A percentile compares a stretch with the other conserved stretches of the same genome.
These are phyloP conservation scores for Macrophomina pseudophaseolina DNA, from an alignment of 2,329 filamentous ascomycete species.

Conservation along the genomic window DNA sequence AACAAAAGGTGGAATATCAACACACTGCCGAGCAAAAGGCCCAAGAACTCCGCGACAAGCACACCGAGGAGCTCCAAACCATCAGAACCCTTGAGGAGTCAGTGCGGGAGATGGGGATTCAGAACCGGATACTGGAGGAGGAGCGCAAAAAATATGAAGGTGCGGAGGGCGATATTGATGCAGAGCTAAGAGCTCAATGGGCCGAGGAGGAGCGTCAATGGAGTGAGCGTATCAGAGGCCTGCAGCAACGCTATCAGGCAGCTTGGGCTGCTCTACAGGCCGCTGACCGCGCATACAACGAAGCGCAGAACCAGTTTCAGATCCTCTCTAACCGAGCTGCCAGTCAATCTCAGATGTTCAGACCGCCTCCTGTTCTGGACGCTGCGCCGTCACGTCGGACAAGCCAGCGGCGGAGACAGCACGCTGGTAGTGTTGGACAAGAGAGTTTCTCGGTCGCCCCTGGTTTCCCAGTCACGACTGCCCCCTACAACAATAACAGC, in stretches of 20 bases:
- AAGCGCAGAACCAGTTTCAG: slow-evolving; percentile 49
- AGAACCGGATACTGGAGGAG: slow-evolving; percentile 76
- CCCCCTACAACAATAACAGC: slow-evolving; percentile 51
- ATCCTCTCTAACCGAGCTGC: slow-evolving; percentile 44
- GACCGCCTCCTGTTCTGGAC: slow-evolving; percentile 36
- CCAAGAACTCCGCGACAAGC: slow-evolving; percentile 47
- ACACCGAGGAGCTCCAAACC: slow-evolving; percentile 48
- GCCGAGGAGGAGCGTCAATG: slow-evolving; percentile 60
- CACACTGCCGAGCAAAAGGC: slow-evolving; percentile 46
- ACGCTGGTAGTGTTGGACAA: slow-evolving; percentile 32
- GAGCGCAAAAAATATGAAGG: slow-evolving; percentile 62
- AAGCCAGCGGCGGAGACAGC: slow-evolving; percentile 47
- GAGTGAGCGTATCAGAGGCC: slow-evolving; percentile 58
- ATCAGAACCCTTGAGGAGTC: slow-evolving; percentile 73
- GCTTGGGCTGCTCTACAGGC: slow-evolving; percentile 42
- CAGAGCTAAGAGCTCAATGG: slow-evolving; percentile 46
- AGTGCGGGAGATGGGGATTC: slow-evolving; percentile 71
- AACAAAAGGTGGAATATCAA: slow-evolving; percentile 45
- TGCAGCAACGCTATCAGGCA: slow-evolving; percentile 56
- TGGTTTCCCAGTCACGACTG: slow-evolving; percentile 34
- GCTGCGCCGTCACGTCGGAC: slow-evolving; percentile 42
- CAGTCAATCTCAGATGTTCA: slow-evolving; percentile 42
- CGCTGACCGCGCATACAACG: slow-evolving; percentile 45
- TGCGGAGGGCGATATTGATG: slow-evolving; percentile 49
- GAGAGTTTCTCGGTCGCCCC: slow-evolving; percentile 46